Evolutionary conservation across 2,329 filamentous ascomycete genomes (phyloP).

Genomic region (Balansia obtecta): DNA sequence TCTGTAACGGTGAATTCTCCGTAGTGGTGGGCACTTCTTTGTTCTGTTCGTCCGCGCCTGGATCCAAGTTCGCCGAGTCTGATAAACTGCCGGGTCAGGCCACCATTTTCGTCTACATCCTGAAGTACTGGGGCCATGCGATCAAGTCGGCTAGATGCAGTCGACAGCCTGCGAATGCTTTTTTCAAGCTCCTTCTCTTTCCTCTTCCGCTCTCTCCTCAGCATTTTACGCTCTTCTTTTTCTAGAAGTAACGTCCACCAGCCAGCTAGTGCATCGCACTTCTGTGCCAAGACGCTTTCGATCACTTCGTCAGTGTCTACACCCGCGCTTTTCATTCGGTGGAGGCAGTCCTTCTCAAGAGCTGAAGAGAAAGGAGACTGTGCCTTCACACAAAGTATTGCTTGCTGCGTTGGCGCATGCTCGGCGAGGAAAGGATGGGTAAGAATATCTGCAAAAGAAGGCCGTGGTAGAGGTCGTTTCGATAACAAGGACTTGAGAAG

Average conservation of each 20-base stretch:
- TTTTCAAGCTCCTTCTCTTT: constrained; percentile 76
- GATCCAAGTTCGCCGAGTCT: constrained; percentile 35
- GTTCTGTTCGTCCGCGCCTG: constrained; percentile 62
- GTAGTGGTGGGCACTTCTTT: constrained; percentile 56
- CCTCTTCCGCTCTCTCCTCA: constrained; percentile 66
- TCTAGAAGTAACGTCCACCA: constrained; percentile 95
- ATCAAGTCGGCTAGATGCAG: constrained; percentile 77
- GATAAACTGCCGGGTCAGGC: constrained; percentile 32
- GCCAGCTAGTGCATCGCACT: constrained; percentile 80
- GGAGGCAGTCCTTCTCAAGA: constrained; percentile 80
- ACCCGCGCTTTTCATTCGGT: constrained; percentile 85
- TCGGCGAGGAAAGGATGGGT: constrained; percentile 80
- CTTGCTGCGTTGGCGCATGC: constrained; percentile 76
- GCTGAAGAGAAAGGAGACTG: constrained; percentile 73
- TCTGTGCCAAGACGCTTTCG: constrained; percentile 80
- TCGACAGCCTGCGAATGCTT: constrained; percentile 70
- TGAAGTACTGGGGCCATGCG: constrained; percentile 64
- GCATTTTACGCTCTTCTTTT: constrained; percentile 84
- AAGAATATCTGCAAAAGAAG: constrained; percentile 72
- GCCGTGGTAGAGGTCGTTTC: constrained; percentile 76
- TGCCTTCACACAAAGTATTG: constrained; percentile 71
- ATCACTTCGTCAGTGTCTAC: constrained; percentile 92
- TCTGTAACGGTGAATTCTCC: constrained; percentile 56
- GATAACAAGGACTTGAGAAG: constrained; percentile 74
- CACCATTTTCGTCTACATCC: constrained; percentile 68